Evolutionary conservation across 2,329 filamentous ascomycete genomes (phyloP), one percentile per base, ranked within the genome.

Genomic region (Herpomyces periplanetae): DNA sequence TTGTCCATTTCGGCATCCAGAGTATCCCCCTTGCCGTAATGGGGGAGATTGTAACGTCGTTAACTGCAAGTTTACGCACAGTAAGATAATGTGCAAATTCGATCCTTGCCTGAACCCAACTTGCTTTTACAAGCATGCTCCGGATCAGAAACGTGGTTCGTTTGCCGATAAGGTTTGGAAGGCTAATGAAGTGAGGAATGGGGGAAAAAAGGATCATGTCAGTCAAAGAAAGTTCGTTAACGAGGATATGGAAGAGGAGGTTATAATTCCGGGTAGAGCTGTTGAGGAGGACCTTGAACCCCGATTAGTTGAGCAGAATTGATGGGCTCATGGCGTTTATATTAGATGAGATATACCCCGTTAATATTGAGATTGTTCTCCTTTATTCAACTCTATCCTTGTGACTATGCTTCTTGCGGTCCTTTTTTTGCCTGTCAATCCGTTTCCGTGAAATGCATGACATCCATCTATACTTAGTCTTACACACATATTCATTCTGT

Each of bases 111-210:
- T 69, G 26, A 88, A 88, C 41, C 53, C 62, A n/a, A 51, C 45
- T 29, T 96, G 80, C 37, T 49, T 59, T 3, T 91, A 69, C 43
- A 71, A 71, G 38, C 80, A 96, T 37, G 63, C 59, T 15, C 69
- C 84, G 21, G 80, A 75, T 6, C 80, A 96, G 34, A 50, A 52
- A 43, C 57, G 66, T 29, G 69, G 65, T 19, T 55, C 52, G 7
- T 75, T 71, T 39, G 53, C 60, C 24, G 68, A 84, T 37, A 88
- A 85, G 42, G 68, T 84, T 11, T 91, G 75, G 75, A 71, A 60
- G 8, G 52, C 68, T 3, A 51, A 49, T 13, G 42, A 39, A 10
- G 33, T 28, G 5, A 26, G 24, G 8, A 24, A 29, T 19, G 29
- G 32, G 15, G 31, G n/a, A n/a, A n/a, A 38, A 11, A 51, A 48